phyloP scores from a whole-genome alignment of 208 protist species.

The Giardia muris region DNA sequence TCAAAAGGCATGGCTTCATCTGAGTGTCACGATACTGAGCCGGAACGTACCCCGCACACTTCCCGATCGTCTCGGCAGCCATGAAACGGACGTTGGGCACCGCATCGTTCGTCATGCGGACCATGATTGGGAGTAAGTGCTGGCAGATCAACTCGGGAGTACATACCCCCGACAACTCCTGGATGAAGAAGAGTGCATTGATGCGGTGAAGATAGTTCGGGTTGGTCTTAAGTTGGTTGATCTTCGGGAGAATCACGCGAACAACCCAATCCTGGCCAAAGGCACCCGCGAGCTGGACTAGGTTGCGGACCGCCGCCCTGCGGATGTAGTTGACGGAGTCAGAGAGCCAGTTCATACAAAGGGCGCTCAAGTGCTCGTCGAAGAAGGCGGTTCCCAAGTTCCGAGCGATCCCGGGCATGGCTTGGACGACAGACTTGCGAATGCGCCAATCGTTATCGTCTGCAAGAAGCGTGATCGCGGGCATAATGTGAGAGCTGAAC shows the following conservation, averaged over 20 bases:
- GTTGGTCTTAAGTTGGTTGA: background rate
- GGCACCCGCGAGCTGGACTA: background rate
- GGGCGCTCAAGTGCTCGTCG: background rate
- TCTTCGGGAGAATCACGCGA: background rate
- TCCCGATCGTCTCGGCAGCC: background rate
- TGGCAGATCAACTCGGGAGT: too few relatives aligned
- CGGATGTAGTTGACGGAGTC: slow-evolving; percentile 19
- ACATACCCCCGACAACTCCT: background rate
- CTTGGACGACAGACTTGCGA: background rate
- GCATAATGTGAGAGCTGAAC: background rate
- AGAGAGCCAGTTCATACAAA: background rate
- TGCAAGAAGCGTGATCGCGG: background rate
- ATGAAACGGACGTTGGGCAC: slow-evolving; percentile 24
- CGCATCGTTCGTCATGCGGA: background rate
- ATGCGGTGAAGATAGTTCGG: slow-evolving; percentile 20
- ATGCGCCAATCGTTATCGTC: slow-evolving; percentile 11
- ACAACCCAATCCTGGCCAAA: slow-evolving; percentile 5
- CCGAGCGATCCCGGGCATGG: background rate
- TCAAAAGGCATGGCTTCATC: background rate
- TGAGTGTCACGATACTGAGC: background rate
- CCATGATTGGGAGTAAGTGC: background rate
- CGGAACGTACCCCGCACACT: background rate
- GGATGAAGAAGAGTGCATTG: background rate
- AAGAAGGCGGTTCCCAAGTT: background rate
- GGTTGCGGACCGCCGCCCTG: background rate